Base-by-base conservation (phyloP, 768 basidiomycete genomes). In the Melanogaster broomeanus region DNA sequence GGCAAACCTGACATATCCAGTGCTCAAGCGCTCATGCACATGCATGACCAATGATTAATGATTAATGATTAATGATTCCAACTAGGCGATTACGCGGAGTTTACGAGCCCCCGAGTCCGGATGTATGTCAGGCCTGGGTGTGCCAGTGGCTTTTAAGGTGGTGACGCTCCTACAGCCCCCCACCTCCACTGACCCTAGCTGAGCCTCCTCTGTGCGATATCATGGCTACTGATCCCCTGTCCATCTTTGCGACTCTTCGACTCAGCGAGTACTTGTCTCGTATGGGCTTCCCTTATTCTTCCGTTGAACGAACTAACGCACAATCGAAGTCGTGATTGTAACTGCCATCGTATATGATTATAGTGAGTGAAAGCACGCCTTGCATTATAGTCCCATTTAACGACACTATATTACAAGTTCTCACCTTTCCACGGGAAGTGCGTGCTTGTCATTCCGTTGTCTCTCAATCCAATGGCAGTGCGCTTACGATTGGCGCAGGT, bases 341-440 rank as follows among this genome's bases (percentile, higher is more conserved):
- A 34, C 39, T 28, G 6, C 45, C 5, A 22, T 61, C 22, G 51
- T 47, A 42, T 61, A 60, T 33, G 59, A 60, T 42, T 60, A 61
- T 16, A 11, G 59, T 57, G 34, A 51, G 59, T 9, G 13, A 35
- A 27, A n/a, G 11, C 3, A 13, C 9, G 30, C 13, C 5, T n/a
- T 19, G 21, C 2, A 16, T 24, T 5, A 30, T 15, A 5, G 28
- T n/a, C n/a, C n/a, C 6, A 13, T 43, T n/a, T 45, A 12, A 27
- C 15, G n/a, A 34, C 18, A 39, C 22, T n/a, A 1, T 19, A 18
- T 2, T 25, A 11, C 18, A 24, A 59, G 58, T 42, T 27, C 57
- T 59, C 22, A 59, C 56, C 3, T 42, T 59, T 34, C n/a, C 58
- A 12, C 30, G 39, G 37, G 58, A 59, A 45, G 58, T 59, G 45